phyloP scores from a whole-genome alignment of 805 yeast genomes.

The Metschnikowia vanudenii region DNA sequence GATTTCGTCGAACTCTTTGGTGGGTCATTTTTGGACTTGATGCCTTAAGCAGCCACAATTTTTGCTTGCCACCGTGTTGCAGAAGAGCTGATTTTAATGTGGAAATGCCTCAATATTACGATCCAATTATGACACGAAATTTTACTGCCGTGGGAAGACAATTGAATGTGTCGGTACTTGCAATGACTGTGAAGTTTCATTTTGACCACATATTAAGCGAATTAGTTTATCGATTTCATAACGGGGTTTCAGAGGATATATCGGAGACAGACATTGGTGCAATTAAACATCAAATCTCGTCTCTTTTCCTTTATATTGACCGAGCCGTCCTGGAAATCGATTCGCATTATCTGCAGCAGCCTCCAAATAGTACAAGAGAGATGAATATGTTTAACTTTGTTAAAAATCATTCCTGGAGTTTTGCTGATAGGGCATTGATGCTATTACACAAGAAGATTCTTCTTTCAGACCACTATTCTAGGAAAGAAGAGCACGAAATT shows the following conservation, averaged over 20 bases:
- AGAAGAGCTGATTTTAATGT: conserved; percentile 55
- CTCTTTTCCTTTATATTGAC: conserved; percentile 50
- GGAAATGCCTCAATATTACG: conserved; percentile 50
- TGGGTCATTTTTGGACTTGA: conserved; percentile 66
- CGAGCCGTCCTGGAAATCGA: conserved; percentile 44
- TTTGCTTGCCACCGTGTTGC: conserved; percentile 54
- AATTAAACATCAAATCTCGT: conserved; percentile 48
- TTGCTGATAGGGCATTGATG: conserved; percentile 55
- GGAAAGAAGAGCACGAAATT: neutral
- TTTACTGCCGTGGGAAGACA: conserved; percentile 33
- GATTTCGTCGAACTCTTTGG: conserved; percentile 59
- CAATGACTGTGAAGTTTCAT: conserved; percentile 53
- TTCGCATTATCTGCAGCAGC: conserved; percentile 31
- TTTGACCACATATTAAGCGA: conserved; percentile 53
- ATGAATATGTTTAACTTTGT: conserved; percentile 48
- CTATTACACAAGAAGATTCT: conserved; percentile 42
- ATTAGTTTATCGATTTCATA: conserved; percentile 50
- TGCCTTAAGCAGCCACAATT: conserved; percentile 53
- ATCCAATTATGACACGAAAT: conserved; percentile 29
- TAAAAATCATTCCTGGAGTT: conserved; percentile 47
- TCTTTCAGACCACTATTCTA: conserved; percentile 27
- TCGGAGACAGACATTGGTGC: conserved; percentile 42
- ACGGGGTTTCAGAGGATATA: conserved; percentile 44
- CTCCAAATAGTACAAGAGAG: conserved; percentile 39
- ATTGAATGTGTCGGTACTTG: conserved; percentile 46